Conservation (phyloP, 257 asterid species). For the Solanum piurae region DNA sequence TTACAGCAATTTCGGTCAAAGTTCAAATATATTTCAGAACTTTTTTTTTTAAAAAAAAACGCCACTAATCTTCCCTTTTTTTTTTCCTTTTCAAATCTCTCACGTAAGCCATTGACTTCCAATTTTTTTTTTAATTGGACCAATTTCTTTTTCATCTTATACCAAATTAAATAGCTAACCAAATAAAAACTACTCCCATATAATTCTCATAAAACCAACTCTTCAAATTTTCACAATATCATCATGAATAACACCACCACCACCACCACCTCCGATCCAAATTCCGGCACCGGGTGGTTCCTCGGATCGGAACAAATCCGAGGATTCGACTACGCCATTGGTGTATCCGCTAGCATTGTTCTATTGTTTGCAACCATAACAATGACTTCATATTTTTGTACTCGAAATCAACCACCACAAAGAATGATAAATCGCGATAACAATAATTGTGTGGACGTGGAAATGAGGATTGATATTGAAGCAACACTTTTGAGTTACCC, state of each 20-base stretch:
- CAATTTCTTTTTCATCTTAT: background rate
- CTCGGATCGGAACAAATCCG: constrained; percentile 41
- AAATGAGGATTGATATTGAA: constrained; percentile 52
- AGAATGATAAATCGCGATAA: background rate
- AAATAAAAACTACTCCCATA: background rate
- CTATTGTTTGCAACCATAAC: constrained; percentile 68
- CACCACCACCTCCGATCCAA: background rate
- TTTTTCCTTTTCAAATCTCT: background rate
- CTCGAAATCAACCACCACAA: constrained; percentile 16
- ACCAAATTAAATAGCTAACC: constrained; percentile 15
- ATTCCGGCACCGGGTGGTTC: constrained; percentile 26
- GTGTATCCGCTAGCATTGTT: constrained; percentile 71
- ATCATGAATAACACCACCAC: constrained; percentile 29
- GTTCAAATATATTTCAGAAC: too few species aligned
- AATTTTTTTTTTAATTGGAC: background rate
- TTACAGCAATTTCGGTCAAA: too few species aligned
- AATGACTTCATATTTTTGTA: constrained; percentile 67
- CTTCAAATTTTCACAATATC: background rate
- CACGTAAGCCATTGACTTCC: background rate
- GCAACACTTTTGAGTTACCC: constrained; percentile 57
- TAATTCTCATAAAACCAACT: background rate
- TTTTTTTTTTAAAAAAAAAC: background rate
- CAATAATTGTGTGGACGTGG: constrained; percentile 4
- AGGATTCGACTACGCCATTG: constrained; percentile 80
- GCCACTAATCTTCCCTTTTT: background rate